Evolutionary conservation across 2,329 filamentous ascomycete species (phyloP), one percentile per base, ranked within the genome.

Genomic region (Raffaelea arxii): DNA sequence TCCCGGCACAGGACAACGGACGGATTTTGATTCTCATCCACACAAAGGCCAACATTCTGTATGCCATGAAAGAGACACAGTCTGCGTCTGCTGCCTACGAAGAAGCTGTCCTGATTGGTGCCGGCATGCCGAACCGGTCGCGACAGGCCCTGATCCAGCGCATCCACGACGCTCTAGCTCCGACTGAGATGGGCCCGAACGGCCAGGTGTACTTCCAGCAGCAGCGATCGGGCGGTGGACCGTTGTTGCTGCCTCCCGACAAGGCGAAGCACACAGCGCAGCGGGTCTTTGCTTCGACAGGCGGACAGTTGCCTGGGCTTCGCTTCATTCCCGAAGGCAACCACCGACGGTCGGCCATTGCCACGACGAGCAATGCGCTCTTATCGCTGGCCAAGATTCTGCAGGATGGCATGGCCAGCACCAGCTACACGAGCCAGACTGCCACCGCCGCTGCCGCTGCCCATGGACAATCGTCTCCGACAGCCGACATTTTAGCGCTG

Each of bases 1-100:
- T 98, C 38, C 77, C 89, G 5, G 89, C 84, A 2, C 80, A 77
- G 38, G 92, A 98, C 55, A 97, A 96, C 60, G 92, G 91, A 9
- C 80, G 92, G 49, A 88, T 98, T 58, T 75, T 98, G 39, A 86
- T 89, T n/a, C 74, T 98, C 16, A 81, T 97, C 36, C 92, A 98
- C 65, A 90, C 91, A 19, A 98, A 97, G 64, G 92, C 91, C n/a
- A 97, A 97, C 52, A 94, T 97, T 84, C 73, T 97, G 2, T 98
- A 98, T 64, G 81, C 86, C 23, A 68, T 94, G 25, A 91, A 91
- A 40, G 84, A 96, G 54, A 85, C 92, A 53, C 71, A 75, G 35
- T 78, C 75, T 36, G 92, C 92, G 37, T 89, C 91, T 1, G 78
- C 81, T 55, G 88, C 92, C 4, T 98, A 98, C 56, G 92, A 98